Conservation (phyloP, 1,284 basidiomycete species). For the Entoloma clypeatum region DNA sequence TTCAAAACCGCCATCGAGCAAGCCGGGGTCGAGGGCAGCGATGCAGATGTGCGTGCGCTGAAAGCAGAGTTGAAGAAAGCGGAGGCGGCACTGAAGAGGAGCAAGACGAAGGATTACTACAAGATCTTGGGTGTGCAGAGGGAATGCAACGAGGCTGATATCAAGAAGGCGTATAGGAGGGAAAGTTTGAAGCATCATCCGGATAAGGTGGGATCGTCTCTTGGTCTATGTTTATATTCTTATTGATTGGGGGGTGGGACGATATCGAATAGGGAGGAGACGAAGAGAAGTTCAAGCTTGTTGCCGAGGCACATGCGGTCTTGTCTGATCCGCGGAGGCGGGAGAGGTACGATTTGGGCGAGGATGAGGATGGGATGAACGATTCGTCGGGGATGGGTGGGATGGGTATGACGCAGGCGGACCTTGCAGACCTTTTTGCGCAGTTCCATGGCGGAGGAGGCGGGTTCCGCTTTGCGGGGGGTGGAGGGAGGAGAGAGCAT, state of each 20-base stretch:
- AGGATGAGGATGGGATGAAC: conserved; percentile 66
- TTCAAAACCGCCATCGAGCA: conserved; percentile 77
- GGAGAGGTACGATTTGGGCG: conserved; percentile 72
- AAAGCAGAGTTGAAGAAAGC: conserved; percentile 71
- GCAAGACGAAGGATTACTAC: conserved; percentile 84
- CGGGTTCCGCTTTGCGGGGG: conserved; percentile 20
- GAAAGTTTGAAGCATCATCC: conserved; percentile 82
- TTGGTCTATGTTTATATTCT: neutral
- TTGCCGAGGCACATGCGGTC: conserved; percentile 72
- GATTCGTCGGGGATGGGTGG: conserved; percentile 40
- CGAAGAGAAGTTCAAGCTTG: conserved; percentile 85
- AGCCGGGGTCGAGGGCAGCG: conserved; percentile 54
- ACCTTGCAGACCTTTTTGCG: conserved; percentile 62
- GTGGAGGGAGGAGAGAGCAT: conserved; percentile 19
- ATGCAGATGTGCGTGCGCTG: conserved; percentile 61
- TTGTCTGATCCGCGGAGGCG: conserved; percentile 69
- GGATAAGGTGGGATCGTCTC: conserved; percentile 53
- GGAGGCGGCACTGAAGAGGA: conserved; percentile 72
- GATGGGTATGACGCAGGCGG: conserved; percentile 39
- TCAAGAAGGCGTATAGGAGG: conserved; percentile 77
- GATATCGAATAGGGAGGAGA: conserved; percentile 55
- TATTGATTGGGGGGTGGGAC: neutral
- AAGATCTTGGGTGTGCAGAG: conserved; percentile 65
- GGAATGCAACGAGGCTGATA: conserved; percentile 62
- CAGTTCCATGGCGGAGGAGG: conserved; percentile 49